Base-by-base conservation (phyloP, 2,329 filamentous ascomycete species). In the Aureobasidium sp. region DNA sequence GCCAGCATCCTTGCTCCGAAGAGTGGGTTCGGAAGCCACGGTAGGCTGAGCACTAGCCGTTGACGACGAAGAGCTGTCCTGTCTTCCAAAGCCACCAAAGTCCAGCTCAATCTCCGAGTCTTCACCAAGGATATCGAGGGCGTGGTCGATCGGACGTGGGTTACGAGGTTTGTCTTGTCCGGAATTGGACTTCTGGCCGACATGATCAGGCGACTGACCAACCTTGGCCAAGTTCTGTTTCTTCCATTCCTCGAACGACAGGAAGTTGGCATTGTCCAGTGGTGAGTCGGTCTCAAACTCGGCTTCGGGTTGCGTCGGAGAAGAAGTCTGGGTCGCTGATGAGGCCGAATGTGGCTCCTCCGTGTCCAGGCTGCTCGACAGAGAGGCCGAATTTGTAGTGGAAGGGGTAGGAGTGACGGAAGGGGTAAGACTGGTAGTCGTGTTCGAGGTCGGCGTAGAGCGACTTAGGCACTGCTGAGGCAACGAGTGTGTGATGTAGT, bases 231-330 rank as follows among this genome's bases (percentile, higher is more conserved):
- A 78, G 77, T 96, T 96, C 79, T 92, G 89, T 70, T 88, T 90
- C 77, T 96, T 97, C 94, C 94, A 99, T 70, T 97, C 93, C 72
- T 97, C 94, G 69, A 99, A 99, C 0, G 94, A 97, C 69, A 97
- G 85, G 73, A 97, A 97, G 7, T 91, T 87, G 49, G 87, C 84
- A 67, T 90, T 89, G 69, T 90, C 87, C 12, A 88, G 78, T 0
- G 84, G 81, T 1, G 85, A 87, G 52, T 89, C 88, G 6, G 80
- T 79, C 62, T 89, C 87, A 17, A 79, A 71, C 61, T 85, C 82
- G 17, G 75, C 68, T 14, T 77, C 70, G 17, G 71, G 62, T 25
- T 72, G 67, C 22, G 65, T 65, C 63, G 62, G 64, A 55, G 66
- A 66, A 45, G 62, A 47, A 11, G 25, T 27, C 14, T 52, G 29